Evolutionary conservation across 768 basidiomycete species (phyloP), one percentile per base, ranked within the genome.

Genomic region (Lenzites betulinus): DNA sequence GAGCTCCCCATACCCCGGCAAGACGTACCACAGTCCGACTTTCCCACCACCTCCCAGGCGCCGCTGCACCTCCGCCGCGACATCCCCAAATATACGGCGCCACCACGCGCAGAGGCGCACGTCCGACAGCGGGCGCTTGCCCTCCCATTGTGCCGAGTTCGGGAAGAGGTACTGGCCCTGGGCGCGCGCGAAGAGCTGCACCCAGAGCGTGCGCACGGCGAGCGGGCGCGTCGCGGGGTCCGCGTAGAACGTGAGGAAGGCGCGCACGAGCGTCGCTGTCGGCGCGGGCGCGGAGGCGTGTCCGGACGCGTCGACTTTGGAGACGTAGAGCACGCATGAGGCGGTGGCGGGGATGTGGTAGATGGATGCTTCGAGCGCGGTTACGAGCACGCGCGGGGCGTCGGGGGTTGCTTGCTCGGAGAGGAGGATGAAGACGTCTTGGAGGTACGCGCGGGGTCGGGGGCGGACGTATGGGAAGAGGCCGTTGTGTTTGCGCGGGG

Each of bases 111-210:
- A 93, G 2, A 98, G 81, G 68, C 82, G 81, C 44, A 87, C 78
- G 70, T 98, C 97, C 44, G 83, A 81, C 54, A 96, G 74, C 1
- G 90, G 87, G 18, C 76, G 81, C 74, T 98, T 98, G 2, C 83
- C 84, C 2, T 74, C 54, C 64, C 79, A 85, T 20, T 91, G 86
- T 3, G 82, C 76, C 11, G 92, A 93, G 71, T 94, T 94, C 0
- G 95, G 90, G 73, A 98, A 99, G 51, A 99, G 79, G 71, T 98
- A 99, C 73, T 98, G 95, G 36, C 75, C 78, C 74, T 98, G 95
- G 2, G 92, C 86, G 18, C 94, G 81, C 8, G 96, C 96, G 70
- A 96, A 98, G 18, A 98, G 77, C 66, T 96, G 93, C 23, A 97
- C 79, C 83, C 90, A 90, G 12, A 95, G 67, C 56, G 86, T 78